Conservation (phyloP, 306 rosid species). For the Dryas alaskensis region DNA sequence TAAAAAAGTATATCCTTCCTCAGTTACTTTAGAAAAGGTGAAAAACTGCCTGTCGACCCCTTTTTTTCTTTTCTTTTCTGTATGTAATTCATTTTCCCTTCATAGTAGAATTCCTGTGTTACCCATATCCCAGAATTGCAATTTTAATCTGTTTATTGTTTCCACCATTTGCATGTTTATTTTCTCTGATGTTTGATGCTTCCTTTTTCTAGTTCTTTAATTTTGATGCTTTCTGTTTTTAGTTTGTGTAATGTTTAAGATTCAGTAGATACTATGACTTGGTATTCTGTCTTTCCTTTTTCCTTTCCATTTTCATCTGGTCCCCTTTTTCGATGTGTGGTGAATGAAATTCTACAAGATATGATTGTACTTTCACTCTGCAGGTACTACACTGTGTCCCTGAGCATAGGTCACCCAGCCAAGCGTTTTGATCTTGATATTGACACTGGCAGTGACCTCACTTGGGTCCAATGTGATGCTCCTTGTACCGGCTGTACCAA, state of each 20-base stretch:
- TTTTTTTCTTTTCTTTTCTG: not conserved
- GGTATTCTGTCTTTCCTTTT: not conserved
- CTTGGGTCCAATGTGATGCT: constrained; percentile 89
- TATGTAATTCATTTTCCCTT: not conserved
- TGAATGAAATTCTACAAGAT: not conserved
- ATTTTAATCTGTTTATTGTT: too few species aligned
- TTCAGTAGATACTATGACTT: not conserved
- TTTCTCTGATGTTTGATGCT: not conserved
- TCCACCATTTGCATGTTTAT: too few species aligned
- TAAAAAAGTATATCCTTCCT: not conserved
- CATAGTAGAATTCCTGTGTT: not conserved
- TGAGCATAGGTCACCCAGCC: constrained; percentile 65
- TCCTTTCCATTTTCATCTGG: not conserved
- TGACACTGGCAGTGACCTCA: constrained; percentile 86
- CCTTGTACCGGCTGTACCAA: constrained; percentile 67
- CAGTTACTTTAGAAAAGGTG: not conserved
- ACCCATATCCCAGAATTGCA: not conserved
- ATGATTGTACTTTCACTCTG: constrained; percentile 21
- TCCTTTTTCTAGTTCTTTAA: not conserved
- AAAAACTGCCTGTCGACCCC: not conserved
- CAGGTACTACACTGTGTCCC: constrained; percentile 47
- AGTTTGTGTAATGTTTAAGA: not conserved
- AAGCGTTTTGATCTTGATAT: constrained; percentile 63
- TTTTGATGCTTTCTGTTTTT: not conserved
- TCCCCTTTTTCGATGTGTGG: not conserved